Percentiles rank a stretch among this genome's conserved stretches.
phyloP scores from a whole-genome alignment of 768 basidiomycete genomes.

The Antrodiella citrinella region DNA sequence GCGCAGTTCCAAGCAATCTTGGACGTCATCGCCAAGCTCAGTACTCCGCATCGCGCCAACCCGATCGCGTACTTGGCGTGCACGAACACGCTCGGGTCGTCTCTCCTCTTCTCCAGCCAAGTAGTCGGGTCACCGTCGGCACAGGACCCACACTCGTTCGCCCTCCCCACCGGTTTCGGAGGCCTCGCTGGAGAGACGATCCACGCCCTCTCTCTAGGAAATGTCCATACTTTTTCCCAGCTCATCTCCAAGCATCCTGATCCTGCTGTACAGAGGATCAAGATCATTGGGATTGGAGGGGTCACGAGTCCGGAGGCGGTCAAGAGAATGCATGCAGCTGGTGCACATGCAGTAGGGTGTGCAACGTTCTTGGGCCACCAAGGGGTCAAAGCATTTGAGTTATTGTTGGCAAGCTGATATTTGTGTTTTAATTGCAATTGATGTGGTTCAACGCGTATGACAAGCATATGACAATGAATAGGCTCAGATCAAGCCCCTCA shows the following conservation, averaged over 20 bases:
- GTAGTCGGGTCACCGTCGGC: constrained; percentile 10
- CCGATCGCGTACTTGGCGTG: constrained; percentile 71
- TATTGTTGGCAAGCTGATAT: constrained; percentile 8
- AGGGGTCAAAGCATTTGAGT: constrained; percentile 33
- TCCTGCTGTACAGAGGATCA: constrained; percentile 37
- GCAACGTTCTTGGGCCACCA: constrained; percentile 41
- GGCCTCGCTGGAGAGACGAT: constrained; percentile 73
- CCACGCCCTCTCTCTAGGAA: constrained; percentile 73
- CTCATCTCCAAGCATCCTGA: constrained; percentile 39
- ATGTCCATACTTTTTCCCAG: constrained; percentile 53
- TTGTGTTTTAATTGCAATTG: neutral
- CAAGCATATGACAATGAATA: no score
- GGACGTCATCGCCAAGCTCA: constrained; percentile 34
- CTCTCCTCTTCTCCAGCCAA: constrained; percentile 57
- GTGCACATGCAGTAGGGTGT: constrained; percentile 64
- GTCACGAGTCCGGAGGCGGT: constrained; percentile 55
- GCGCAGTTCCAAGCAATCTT: constrained; percentile 55
- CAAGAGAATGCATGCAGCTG: constrained; percentile 63
- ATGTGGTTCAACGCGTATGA: no score
- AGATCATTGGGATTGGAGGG: constrained; percentile 77
- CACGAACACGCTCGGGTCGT: constrained; percentile 74
- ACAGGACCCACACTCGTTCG: constrained; percentile 28
- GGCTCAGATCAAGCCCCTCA: no score
- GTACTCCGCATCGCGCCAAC: constrained; percentile 19
- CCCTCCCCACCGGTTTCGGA: constrained; percentile 57